Evolutionary conservation across 106 monocot genomes (phyloP).

Genomic region (Acorus gramineus): DNA sequence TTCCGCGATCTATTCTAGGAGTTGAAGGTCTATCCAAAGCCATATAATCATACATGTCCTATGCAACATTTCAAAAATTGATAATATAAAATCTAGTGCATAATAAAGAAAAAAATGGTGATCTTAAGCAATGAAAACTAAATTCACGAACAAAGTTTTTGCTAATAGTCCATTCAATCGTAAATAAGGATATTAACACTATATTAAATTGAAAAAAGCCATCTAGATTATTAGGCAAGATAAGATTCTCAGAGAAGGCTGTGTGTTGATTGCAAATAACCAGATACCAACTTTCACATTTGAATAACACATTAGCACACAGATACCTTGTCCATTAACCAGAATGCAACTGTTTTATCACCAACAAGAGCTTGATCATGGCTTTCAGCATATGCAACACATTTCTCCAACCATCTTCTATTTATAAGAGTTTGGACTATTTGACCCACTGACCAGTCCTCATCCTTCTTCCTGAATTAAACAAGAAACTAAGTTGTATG

Average conservation of each 20-base stretch:
- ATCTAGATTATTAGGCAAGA: too few relatives aligned
- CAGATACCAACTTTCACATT: too few relatives aligned
- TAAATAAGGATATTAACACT: too few relatives aligned
- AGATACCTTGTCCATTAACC: slow-evolving; percentile 95
- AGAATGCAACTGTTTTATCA: slow-evolving; percentile 98
- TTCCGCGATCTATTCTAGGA: slow-evolving; percentile 88
- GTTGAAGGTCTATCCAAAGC: slow-evolving; percentile 83
- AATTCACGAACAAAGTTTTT: too few relatives aligned
- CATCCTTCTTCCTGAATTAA: slow-evolving; percentile 56
- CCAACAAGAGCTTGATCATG: slow-evolving; percentile 99
- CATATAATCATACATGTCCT: slow-evolving; percentile 97
- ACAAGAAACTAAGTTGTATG: not conserved
- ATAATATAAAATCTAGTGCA: not conserved
- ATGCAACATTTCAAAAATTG: slow-evolving; percentile 2
- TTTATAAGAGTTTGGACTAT: slow-evolving; percentile 86
- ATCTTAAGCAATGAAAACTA: too few relatives aligned
- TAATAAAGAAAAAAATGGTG: not conserved
- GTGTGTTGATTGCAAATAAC: too few relatives aligned
- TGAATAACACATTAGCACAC: not conserved
- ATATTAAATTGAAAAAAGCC: too few relatives aligned
- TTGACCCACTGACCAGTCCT: slow-evolving; percentile 84
- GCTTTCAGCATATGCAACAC: slow-evolving; percentile 95
- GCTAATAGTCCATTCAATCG: too few relatives aligned
- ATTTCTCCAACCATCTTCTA: slow-evolving; percentile 94
- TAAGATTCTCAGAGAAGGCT: too few relatives aligned